Percentiles rank a stretch among this genome's conserved stretches.
phyloP scores from a whole-genome alignment of 805 yeast genomes.

The Lipomyces sp. region DNA sequence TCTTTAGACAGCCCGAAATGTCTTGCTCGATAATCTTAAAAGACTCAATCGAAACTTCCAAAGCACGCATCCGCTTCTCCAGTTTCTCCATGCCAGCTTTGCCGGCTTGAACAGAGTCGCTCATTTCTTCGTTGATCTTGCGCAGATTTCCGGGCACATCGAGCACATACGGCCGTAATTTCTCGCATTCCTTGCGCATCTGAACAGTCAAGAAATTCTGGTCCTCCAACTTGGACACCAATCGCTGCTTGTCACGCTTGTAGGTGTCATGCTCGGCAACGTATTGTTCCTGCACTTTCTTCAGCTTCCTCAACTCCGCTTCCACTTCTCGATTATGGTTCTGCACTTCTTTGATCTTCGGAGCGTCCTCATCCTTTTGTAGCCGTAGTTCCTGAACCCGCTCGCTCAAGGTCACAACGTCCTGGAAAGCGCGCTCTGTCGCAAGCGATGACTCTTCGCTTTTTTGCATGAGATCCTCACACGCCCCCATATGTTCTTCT shows the following conservation, averaged over 20 bases:
- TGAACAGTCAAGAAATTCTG: conserved; percentile 56
- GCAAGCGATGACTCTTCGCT: conserved; percentile 32
- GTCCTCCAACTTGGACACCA: conserved; percentile 60
- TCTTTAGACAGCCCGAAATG: conserved; percentile 42
- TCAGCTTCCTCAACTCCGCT: conserved; percentile 56
- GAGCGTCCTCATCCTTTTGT: conserved; percentile 32
- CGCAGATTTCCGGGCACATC: conserved; percentile 57
- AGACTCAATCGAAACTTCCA: conserved; percentile 55
- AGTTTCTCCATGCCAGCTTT: conserved; percentile 41
- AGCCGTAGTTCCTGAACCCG: conserved; percentile 21
- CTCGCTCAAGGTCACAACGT: conserved; percentile 9
- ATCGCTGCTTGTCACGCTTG: conserved; percentile 56
- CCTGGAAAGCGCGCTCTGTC: conserved; percentile 20
- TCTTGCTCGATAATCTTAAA: conserved; percentile 53
- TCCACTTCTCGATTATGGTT: conserved; percentile 57
- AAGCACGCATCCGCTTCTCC: conserved; percentile 50
- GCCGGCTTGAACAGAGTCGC: conserved; percentile 44
- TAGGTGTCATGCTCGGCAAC: conserved; percentile 61
- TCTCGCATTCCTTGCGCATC: conserved; percentile 55
- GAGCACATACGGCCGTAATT: conserved; percentile 55
- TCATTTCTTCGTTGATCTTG: conserved; percentile 53
- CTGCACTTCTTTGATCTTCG: conserved; percentile 41
- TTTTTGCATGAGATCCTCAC: conserved; percentile 56
- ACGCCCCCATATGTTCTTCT: conserved; percentile 69
- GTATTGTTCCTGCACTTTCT: conserved; percentile 58